Base-by-base conservation (phyloP, 768 basidiomycete species). In the Leccinum uliginosum region DNA sequence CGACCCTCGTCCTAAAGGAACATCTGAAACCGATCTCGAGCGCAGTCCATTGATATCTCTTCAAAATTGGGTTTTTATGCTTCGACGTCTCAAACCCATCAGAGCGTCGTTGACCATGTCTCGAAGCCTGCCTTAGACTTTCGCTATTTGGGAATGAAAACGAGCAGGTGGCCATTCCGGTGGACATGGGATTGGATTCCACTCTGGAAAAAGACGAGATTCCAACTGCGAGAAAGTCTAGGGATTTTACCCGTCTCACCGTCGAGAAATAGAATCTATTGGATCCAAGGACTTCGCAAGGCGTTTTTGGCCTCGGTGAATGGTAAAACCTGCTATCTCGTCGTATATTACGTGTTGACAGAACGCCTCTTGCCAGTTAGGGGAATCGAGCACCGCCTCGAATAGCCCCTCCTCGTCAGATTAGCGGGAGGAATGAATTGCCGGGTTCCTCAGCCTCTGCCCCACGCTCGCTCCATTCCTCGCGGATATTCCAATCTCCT, bases 261-360 rank as follows among this genome's bases (percentile, higher is more conserved):
- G 3, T 63, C 86, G 58, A 76, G 84, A 50, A 83, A 78, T 50
- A 80, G 71, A 91, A 92, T 67, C 69, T 93, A 6, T 86, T 88
- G 0, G 91, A 93, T 69, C 87, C 92, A 2, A 76, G 90, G 58
- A 91, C 89, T 0, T 92, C 89, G 2, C 93, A 94, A 65, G 93
- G 91, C 1, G 81, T 86, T 0, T 96, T 95, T 75, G 90, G 93
- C 1, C 89, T n/a, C n/a, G n/a, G n/a, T 90, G 0, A 91, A 92
- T 66, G 94, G 93, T 92, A 58, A 47, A 77, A 66, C 4, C 9
- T 26, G 40, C 23, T 24, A 4, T 23, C 54, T 34, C 17, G 40
- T 29, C 6, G 17, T 45, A 15, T 55, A 52, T 44, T n/a, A 54
- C n/a, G 17, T 53, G 9, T 50, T 59, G 48, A 60, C n/a, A 26